These are phyloP conservation scores for Saturnispora quitensis DNA, from an alignment of 805 yeast species.

Conservation along the genomic window DNA sequence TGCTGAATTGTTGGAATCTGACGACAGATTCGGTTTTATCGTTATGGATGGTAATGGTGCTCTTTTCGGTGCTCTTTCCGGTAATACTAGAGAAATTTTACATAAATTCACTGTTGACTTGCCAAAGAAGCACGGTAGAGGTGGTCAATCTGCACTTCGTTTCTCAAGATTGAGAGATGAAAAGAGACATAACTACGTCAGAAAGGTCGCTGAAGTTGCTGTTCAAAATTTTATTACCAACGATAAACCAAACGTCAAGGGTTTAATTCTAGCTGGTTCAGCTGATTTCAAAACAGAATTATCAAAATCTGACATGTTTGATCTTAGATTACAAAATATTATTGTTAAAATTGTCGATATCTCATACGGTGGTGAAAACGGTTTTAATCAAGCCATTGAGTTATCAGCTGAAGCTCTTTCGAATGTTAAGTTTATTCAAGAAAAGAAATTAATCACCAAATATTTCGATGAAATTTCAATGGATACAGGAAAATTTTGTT, in stretches of 20 bases:
- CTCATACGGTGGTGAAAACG: constrained; percentile 98
- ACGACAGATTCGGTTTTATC: constrained; percentile 94
- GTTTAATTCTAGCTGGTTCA: constrained; percentile 94
- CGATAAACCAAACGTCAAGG: constrained; percentile 91
- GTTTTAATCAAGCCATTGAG: constrained; percentile 98
- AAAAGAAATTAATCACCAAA: constrained; percentile 83
- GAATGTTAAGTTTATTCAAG: constrained; percentile 96
- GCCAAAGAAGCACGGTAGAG: constrained; percentile 99
- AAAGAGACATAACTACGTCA: constrained; percentile 95
- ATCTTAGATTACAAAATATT: constrained; percentile 76
- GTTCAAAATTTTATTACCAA: constrained; percentile 93
- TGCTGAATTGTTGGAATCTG: constrained; percentile 87
- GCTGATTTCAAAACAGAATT: constrained; percentile 98
- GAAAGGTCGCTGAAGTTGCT: constrained; percentile 97
- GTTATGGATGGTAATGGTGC: constrained; percentile 99
- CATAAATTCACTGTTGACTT: constrained; percentile 95
- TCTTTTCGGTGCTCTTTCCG: constrained; percentile 87
- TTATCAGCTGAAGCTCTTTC: constrained; percentile 94
- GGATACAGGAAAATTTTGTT: constrained; percentile 96
- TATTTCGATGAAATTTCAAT: constrained; percentile 97
- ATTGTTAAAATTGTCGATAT: constrained; percentile 91
- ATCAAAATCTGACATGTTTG: constrained; percentile 88
- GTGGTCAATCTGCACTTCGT: constrained; percentile 99
- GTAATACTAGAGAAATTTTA: constrained; percentile 92
- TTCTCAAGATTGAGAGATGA: constrained; percentile 98